Conservation (phyloP, 2,329 filamentous ascomycete species). For the Ophiostoma angusticollis region DNA sequence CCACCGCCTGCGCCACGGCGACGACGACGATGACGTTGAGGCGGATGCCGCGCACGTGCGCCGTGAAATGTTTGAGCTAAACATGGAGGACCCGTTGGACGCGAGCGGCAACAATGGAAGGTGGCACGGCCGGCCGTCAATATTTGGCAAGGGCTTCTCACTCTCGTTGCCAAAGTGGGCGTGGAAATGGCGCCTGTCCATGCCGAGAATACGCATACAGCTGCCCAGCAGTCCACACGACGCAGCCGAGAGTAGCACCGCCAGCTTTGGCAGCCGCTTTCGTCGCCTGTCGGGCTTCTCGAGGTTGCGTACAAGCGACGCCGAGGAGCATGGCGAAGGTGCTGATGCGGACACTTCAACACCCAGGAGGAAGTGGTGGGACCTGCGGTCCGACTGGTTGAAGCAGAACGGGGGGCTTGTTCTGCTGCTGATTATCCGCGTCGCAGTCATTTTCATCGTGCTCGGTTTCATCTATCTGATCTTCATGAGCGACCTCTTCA, state of each 20-base stretch:
- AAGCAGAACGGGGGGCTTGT: constrained; percentile 30
- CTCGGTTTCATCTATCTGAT: constrained; percentile 69
- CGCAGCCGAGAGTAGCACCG: constrained; percentile 14
- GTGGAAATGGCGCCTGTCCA: constrained; percentile 33
- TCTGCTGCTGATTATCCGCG: constrained; percentile 54
- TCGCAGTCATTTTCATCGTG: constrained; percentile 64
- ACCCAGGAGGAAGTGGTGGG: constrained; percentile 1
- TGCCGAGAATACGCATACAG: constrained; percentile 36
- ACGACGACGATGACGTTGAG: constrained; percentile 25
- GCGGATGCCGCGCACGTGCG: constrained; percentile 54
- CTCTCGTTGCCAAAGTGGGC: constrained; percentile 41
- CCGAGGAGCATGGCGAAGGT: constrained; percentile 11
- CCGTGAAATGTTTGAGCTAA: constrained; percentile 79
- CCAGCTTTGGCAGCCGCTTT: constrained; percentile 8
- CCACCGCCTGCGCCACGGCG: constrained; percentile 20
- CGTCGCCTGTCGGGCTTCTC: constrained; percentile 7
- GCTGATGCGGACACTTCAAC: not conserved
- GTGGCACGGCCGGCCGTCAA: constrained; percentile 25
- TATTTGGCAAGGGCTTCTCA: constrained; percentile 42
- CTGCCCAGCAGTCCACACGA: constrained; percentile 18
- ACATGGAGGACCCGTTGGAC: constrained; percentile 56
- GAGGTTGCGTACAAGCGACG: constrained; percentile 3
- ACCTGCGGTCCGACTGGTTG: constrained; percentile 15
- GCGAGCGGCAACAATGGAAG: constrained; percentile 12
- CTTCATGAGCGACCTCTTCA: constrained; percentile 75